Conservation (phyloP, 1,284 basidiomycete species). For the Sporisorium reilianum region DNA sequence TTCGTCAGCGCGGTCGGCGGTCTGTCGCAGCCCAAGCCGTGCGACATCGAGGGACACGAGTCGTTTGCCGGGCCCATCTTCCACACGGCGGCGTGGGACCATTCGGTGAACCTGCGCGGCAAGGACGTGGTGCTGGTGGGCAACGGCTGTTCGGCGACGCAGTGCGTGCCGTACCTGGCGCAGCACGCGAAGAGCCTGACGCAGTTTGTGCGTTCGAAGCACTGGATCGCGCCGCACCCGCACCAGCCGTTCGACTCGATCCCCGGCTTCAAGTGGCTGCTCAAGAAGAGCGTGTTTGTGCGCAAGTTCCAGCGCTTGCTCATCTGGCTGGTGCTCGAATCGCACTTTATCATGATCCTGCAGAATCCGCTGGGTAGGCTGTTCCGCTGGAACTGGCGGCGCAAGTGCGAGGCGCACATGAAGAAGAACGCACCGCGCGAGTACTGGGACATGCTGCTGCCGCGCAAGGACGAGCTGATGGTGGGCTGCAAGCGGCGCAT, state of each 20-base stretch:
- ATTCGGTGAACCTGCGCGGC: conserved; percentile 60
- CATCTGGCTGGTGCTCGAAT: conserved; percentile 62
- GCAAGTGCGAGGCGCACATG: conserved; percentile 53
- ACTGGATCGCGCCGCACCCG: conserved; percentile 61
- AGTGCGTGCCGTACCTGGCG: conserved; percentile 59
- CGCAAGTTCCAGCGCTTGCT: conserved; percentile 52
- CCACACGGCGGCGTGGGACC: conserved; percentile 69
- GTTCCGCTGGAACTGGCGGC: conserved; percentile 51
- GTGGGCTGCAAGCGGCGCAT: conserved; percentile 65
- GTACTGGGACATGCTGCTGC: conserved; percentile 63
- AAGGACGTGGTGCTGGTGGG: conserved; percentile 69
- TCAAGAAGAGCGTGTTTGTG: conserved; percentile 48
- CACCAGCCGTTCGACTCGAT: conserved; percentile 48
- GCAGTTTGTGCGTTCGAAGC: conserved; percentile 64
- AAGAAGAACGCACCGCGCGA: conserved; percentile 60
- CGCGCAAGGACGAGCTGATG: conserved; percentile 54
- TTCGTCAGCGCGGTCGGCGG: conserved; percentile 64
- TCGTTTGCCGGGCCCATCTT: conserved; percentile 65
- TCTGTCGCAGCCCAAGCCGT: conserved; percentile 61
- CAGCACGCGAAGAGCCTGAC: conserved; percentile 57
- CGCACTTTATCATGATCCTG: conserved; percentile 54
- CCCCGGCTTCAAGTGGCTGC: conserved; percentile 60
- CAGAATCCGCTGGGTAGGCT: conserved; percentile 45
- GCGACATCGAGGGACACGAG: conserved; percentile 61
- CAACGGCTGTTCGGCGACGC: conserved; percentile 66